Evolutionary conservation across 2,329 filamentous ascomycete genomes (phyloP), one percentile per base, ranked within the genome.

Genomic region (Scedosporium boydii): DNA sequence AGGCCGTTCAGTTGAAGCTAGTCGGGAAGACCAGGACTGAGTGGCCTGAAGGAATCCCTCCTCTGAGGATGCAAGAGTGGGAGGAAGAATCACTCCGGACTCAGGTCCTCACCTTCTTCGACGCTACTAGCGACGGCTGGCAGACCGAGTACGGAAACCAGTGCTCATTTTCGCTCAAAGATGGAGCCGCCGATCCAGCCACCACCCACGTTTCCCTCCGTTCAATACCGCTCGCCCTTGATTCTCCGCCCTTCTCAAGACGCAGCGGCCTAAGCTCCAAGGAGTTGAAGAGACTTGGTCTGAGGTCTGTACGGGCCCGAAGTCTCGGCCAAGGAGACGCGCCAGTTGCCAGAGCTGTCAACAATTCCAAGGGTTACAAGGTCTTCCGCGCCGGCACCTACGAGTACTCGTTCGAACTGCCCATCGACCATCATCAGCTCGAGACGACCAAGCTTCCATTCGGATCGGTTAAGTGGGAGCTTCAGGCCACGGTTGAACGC

Each of bases 31-130:
- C 92, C 3, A 85, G 89, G 66, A 98, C 95, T 1, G 92, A 96
- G 71, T 99, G 95, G 95, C 93, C 95, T 16, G 95, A 98, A 77
- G 91, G 92, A 59, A 95, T 98, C 34, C 93, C 95, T 3, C 92
- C 93, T 0, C 82, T 88, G 63, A 96, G 96, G 73, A 82, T 88
- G 1, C 90, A 96, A 48, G 86, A 91, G 61, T 88, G 86, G 69
- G 92, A 98, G 71, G 89, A 91, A 65, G 89, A 95, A 67, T 90
- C 87, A 3, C 81, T 98, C 64, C 88, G 96, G 74, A 93, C 90
- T 48, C 93, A 97, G 70, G 93, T 87, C 18, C 87, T 91, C 75
- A 93, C 89, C 0, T 98, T 98, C 72, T 99, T 97, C 80, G 96
- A 97, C 69, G 88, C 89, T 58, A 78, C 82, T 70, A 82, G 86